Percentiles rank a stretch among this genome's conserved stretches.
Conservation (phyloP, 148 eudicot species). For the Rhododendron williamsianum region DNA sequence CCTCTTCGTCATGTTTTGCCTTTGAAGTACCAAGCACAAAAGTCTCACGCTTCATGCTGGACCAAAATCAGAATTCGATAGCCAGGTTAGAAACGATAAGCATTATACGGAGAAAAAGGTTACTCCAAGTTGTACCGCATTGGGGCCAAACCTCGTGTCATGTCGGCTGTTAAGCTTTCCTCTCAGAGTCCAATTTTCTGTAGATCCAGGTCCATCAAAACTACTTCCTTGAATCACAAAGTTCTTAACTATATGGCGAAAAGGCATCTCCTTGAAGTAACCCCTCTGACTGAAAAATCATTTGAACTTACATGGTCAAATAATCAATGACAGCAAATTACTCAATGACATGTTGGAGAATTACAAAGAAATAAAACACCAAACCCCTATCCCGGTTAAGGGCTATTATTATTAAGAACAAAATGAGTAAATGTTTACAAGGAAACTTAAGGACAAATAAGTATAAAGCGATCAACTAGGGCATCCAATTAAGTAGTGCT, state of each 20-base stretch:
- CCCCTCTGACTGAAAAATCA: constrained; percentile 68
- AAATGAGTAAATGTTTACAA: not conserved
- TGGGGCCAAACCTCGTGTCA: constrained; percentile 55
- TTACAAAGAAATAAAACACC: not conserved
- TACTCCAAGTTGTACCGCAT: not conserved
- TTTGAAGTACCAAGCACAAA: constrained; percentile 96
- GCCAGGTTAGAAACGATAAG: not conserved
- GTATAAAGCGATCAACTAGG: not conserved
- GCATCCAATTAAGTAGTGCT: not conserved
- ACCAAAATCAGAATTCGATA: not conserved
- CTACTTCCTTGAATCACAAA: constrained; percentile 89
- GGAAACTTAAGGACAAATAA: not conserved
- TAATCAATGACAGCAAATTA: not conserved
- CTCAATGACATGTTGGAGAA: not conserved
- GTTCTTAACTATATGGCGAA: constrained; percentile 81
- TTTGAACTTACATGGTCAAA: not conserved
- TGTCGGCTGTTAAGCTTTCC: constrained; percentile 77
- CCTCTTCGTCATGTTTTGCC: constrained; percentile 48
- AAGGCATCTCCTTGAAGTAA: constrained; percentile 86
- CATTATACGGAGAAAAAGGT: not conserved
- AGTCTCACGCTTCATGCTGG: constrained; percentile 91
- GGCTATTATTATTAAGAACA: not conserved
- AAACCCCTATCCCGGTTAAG: not conserved
- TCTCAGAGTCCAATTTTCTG: constrained; percentile 79
- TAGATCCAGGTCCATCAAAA: constrained; percentile 48